A percentile compares a stretch with the other conserved stretches of the same genome.
These are phyloP conservation scores for Coleophoma cylindrospora DNA, from an alignment of 2,329 filamentous ascomycete species.

Conservation along the genomic window DNA sequence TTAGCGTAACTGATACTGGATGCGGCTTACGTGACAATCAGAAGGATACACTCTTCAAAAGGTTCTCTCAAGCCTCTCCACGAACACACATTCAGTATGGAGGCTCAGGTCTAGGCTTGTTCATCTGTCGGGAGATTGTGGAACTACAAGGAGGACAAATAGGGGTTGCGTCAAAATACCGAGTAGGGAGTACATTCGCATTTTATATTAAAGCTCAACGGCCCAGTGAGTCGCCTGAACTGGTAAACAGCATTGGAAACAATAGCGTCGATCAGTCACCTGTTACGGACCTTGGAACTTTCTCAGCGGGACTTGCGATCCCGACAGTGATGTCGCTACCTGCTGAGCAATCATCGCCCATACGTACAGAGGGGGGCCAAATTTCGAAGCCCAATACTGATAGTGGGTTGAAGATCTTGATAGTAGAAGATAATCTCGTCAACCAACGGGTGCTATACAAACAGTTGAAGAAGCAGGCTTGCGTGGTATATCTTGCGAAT, in stretches of 20 bases:
- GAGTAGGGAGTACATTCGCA: neutral
- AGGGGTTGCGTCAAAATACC: conserved; percentile 43
- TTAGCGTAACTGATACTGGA: conserved; percentile 60
- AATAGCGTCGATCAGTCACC: neutral
- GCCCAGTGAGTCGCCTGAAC: neutral
- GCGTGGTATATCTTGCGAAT: neutral
- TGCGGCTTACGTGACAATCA: conserved; percentile 57
- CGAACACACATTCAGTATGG: conserved; percentile 51
- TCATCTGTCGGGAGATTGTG: neutral
- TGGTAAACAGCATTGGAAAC: neutral
- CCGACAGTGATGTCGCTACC: neutral
- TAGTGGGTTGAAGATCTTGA: conserved; percentile 29
- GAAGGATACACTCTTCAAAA: conserved; percentile 58
- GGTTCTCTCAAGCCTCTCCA: conserved; percentile 56
- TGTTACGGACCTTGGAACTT: neutral
- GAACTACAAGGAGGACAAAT: conserved; percentile 47
- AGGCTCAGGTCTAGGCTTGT: conserved; percentile 30
- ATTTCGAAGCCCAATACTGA: too few species aligned
- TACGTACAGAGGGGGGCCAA: neutral
- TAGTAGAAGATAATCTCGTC: conserved; percentile 77
- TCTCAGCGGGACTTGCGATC: neutral
- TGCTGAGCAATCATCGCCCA: neutral
- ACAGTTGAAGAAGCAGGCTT: neutral
- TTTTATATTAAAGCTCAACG: neutral
- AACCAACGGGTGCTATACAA: conserved; percentile 74